phyloP scores from a whole-genome alignment of 805 yeast genomes.

The Wickerhamia fluorescens region DNA sequence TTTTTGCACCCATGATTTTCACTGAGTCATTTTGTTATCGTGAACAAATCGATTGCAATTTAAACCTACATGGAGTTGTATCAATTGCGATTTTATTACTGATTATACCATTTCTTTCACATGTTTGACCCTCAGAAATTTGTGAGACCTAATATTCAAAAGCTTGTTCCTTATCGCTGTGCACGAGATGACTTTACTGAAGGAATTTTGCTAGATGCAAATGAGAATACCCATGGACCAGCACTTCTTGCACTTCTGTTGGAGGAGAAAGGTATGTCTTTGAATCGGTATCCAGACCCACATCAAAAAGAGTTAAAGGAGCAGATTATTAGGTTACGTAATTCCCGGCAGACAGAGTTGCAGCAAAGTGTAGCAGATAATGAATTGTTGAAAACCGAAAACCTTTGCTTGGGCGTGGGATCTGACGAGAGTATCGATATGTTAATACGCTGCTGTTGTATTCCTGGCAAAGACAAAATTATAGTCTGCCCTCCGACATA shows the following conservation, averaged over 20 bases:
- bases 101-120: not conserved
- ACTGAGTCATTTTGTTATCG: too few species aligned
- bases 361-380: constrained; percentile 5
- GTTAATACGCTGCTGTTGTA: constrained; percentile 74
- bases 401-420: constrained; percentile 91
- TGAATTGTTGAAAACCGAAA: constrained; percentile 44
- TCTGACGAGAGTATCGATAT: constrained; percentile 95
- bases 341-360: constrained; percentile 14
- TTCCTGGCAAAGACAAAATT: constrained; percentile 77
- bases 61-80: too few species aligned
- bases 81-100: too few species aligned
- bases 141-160: constrained; percentile 78
- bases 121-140: constrained; percentile 49
- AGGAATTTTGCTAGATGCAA: constrained; percentile 89
- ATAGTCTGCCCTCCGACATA: constrained; percentile 92
- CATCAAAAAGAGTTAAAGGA: constrained; percentile 76
- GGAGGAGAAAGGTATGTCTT: constrained; percentile 44
- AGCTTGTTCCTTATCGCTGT: constrained; percentile 87
- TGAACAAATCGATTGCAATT: too few species aligned
- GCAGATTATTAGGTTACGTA: constrained; percentile 66
- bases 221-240: constrained; percentile 93
- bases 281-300: constrained; percentile 95
- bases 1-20: too few species aligned
- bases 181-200: constrained; percentile 92
- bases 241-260: constrained; percentile 42